Base-by-base conservation (phyloP, 768 basidiomycete genomes). In the Serendipita sp. region DNA sequence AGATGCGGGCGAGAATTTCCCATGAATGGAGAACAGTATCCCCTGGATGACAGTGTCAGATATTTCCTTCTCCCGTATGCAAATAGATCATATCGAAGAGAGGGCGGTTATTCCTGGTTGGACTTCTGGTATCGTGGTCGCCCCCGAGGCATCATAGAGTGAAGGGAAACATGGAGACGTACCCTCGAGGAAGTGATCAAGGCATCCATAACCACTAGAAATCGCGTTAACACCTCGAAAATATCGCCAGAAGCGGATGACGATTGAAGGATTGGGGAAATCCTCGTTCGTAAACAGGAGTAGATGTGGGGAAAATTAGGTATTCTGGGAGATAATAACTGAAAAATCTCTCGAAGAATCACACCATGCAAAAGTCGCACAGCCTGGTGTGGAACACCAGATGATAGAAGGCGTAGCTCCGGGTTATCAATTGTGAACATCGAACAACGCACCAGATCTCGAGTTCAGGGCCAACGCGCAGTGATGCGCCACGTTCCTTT, bases 171-270 rank as follows among this genome's bases (percentile, higher is more conserved):
- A 18, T 31, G 6, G 48, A 5, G n/a, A n/a, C 64, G 45, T 63
- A 91, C 95, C 95, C 78, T 99, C 96, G 0, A 98, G 78, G 72
- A 98, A 99, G 70, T 98, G 95, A 71, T 99, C 96, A 62, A 92
- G 79, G 74, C 96, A 99, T 2, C 96, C 96, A 75, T 98, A 99
- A 3, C 95, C 96, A 27, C 91, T 94, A 69, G 18, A 18, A 40
- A 13, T 40, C 13, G 40, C 40, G 40, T 40, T 40, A 50, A 50
- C 8, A 8, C n/a, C 8, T 8, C n/a, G 29, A 50, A 31, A 50
- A 50, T 31, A 50, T 50, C 48, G n/a, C n/a, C 48, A 50, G 29
- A 50, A 18, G 29, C n/a, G 18, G n/a, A n/a, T 18, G 5, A n/a
- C 5, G n/a, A 50, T n/a, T 5, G 48, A 50, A 8, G 23, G n/a